phyloP scores from a whole-genome alignment of 2,329 filamentous ascomycete genomes.

The Colletotrichum sp. region DNA sequence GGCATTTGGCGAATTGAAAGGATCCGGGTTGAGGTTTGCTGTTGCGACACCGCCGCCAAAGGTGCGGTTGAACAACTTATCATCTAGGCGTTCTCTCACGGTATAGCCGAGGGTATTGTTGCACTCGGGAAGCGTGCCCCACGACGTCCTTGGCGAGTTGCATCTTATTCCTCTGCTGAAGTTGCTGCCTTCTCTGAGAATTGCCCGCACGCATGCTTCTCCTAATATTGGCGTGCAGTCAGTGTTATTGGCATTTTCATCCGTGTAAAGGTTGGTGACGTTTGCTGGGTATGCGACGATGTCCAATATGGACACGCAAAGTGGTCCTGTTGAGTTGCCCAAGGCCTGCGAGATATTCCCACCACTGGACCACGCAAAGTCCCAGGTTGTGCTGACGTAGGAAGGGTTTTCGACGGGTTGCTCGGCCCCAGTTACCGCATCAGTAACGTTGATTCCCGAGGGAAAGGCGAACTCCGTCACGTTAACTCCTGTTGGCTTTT shows the following conservation, averaged over 20 bases:
- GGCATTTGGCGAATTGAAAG: neutral
- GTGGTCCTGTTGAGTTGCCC: neutral
- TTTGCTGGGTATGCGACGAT: slow-evolving; percentile 17
- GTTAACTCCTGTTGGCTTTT: neutral
- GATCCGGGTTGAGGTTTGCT: neutral
- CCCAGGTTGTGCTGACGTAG: neutral
- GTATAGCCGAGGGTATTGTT: neutral
- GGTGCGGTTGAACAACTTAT: neutral
- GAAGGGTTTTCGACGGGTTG: neutral
- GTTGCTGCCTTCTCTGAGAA: neutral
- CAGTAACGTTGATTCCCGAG: neutral
- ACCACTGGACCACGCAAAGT: neutral
- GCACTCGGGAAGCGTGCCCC: neutral
- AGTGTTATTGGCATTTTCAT: neutral
- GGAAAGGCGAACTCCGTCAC: neutral
- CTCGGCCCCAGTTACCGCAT: neutral
- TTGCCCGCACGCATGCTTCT: neutral
- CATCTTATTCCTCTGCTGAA: neutral
- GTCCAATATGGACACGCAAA: neutral
- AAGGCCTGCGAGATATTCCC: neutral
- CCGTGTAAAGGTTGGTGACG: neutral
- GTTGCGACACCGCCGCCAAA: neutral
- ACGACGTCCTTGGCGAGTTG: neutral
- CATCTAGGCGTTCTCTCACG: neutral
- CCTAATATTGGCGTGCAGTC: neutral